Evolutionary conservation across 2,329 filamentous ascomycete species (phyloP).

Genomic region (Trichoderma polysporum): DNA sequence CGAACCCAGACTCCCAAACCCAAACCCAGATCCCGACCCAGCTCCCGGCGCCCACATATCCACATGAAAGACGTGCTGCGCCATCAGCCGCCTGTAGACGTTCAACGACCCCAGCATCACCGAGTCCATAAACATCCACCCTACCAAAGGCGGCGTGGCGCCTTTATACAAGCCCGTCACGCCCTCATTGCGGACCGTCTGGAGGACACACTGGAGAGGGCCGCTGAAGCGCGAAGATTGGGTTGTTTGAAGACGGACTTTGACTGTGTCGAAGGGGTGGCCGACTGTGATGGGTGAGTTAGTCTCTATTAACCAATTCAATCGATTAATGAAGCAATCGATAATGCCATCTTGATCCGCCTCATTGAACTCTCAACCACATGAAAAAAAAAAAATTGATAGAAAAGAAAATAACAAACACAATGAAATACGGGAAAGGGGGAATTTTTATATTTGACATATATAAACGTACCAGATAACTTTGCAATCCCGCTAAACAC

Average conservation of each 20-base stretch:
- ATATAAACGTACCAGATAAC: slow-evolving; percentile 62
- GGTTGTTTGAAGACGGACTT: slow-evolving; percentile 91
- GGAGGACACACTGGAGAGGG: slow-evolving; percentile 78
- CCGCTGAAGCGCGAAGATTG: slow-evolving; percentile 75
- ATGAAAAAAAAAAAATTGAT: neutral
- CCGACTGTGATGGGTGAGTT: slow-evolving; percentile 46
- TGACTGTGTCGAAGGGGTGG: slow-evolving; percentile 90
- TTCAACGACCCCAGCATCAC: slow-evolving; percentile 89
- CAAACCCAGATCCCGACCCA: slow-evolving; percentile 24
- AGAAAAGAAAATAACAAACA: neutral
- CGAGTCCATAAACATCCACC: slow-evolving; percentile 98
- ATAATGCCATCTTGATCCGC: no score
- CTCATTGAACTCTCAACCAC: no score
- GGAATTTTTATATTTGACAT: neutral
- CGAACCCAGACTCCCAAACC: slow-evolving; percentile 14
- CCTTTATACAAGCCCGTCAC: slow-evolving; percentile 89
- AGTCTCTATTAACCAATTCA: no score
- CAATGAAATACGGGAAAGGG: no score
- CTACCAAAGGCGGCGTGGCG: slow-evolving; percentile 84
- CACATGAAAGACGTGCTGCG: slow-evolving; percentile 73
- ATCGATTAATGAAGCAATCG: no score
- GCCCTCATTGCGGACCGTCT: slow-evolving; percentile 85
- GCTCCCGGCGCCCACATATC: slow-evolving; percentile 32
- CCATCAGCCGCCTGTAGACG: slow-evolving; percentile 80
- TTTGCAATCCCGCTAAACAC: slow-evolving; percentile 94